Evolutionary conservation across 1,284 basidiomycete genomes (phyloP).

Genomic region (Xerocomus tenax): DNA sequence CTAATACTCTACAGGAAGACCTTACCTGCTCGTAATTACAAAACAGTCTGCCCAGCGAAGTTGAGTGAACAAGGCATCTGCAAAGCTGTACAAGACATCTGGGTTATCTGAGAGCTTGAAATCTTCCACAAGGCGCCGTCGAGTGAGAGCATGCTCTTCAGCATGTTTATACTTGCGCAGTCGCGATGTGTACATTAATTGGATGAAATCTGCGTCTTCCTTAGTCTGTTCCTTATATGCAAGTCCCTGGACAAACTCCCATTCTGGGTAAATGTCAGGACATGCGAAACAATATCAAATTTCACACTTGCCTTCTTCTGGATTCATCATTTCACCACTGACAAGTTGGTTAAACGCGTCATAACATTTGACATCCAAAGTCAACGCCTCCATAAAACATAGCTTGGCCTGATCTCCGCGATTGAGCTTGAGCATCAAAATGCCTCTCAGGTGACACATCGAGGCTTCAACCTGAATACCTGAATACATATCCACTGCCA

Average conservation of each 20-base stretch:
- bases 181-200: conserved; percentile 84
- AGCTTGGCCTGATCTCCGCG: conserved; percentile 84
- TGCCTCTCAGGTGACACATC: conserved; percentile 88
- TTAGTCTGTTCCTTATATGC: conserved; percentile 76
- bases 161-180: conserved; percentile 83
- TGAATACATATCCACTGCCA: conserved; percentile 11
- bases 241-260: conserved; percentile 87
- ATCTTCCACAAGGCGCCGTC: conserved; percentile 66
- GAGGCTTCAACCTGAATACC: conserved; percentile 76
- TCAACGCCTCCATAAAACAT: conserved; percentile 90
- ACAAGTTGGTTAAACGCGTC: conserved; percentile 90
- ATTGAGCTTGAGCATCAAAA: conserved; percentile 90
- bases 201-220: conserved; percentile 84
- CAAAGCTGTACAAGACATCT: conserved; percentile 86
- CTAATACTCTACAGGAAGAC: not conserved
- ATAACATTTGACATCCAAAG: conserved; percentile 94
- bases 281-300: not conserved
- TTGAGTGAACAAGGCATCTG: conserved; percentile 81
- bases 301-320: conserved; percentile 68
- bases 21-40: conserved; percentile 73
- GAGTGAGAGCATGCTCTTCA: conserved; percentile 71
- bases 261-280: conserved; percentile 50
- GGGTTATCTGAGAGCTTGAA: conserved; percentile 82
- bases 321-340: conserved; percentile 87
- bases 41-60: conserved; percentile 94